phyloP scores from a whole-genome alignment of 371 early-diverging fungal species.

The Nematocida sp. region DNA sequence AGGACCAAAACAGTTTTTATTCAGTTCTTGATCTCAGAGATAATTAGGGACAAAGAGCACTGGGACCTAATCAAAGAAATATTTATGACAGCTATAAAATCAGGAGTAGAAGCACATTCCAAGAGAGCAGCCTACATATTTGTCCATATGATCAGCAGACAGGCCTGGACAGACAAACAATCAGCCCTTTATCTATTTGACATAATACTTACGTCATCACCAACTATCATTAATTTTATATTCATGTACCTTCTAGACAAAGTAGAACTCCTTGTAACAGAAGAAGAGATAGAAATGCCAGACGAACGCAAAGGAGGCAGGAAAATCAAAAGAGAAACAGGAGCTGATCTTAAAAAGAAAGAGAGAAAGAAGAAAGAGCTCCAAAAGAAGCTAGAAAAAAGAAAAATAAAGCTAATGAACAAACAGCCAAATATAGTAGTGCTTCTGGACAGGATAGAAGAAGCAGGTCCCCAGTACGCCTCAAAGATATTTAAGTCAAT shows the following conservation, averaged over 20 bases:
- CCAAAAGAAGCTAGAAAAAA: conserved; percentile 29
- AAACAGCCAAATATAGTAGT: conserved; percentile 51
- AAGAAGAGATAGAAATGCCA: conserved; percentile 47
- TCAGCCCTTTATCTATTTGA: conserved; percentile 28
- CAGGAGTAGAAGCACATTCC: conserved; percentile 38
- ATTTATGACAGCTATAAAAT: conserved; percentile 7
- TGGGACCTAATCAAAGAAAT: conserved; percentile 19
- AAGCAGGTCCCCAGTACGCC: conserved; percentile 13
- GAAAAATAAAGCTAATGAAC: conserved; percentile 50
- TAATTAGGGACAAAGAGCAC: conserved; percentile 42
- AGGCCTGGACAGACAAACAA: conserved; percentile 21
- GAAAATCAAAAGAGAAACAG: conserved; percentile 48
- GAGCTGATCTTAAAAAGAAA: conserved; percentile 19
- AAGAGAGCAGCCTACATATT: conserved; percentile 49
- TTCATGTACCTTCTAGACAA: conserved; percentile 43
- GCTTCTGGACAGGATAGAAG: conserved; percentile 39
- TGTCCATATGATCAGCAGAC: conserved; percentile 43
- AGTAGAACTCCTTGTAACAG: conserved; percentile 28
- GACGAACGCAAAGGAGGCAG: not conserved
- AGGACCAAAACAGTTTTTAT: conserved; percentile 40
- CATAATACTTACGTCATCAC: conserved; percentile 1
- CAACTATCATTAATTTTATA: conserved; percentile 23
- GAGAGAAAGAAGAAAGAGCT: conserved; percentile 48
- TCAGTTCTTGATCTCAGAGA: conserved; percentile 47
- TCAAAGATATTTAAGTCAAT: conserved; percentile 34